Conservation (phyloP, 2,329 filamentous ascomycete species). For the Tolypocladium ophioglossoides region DNA sequence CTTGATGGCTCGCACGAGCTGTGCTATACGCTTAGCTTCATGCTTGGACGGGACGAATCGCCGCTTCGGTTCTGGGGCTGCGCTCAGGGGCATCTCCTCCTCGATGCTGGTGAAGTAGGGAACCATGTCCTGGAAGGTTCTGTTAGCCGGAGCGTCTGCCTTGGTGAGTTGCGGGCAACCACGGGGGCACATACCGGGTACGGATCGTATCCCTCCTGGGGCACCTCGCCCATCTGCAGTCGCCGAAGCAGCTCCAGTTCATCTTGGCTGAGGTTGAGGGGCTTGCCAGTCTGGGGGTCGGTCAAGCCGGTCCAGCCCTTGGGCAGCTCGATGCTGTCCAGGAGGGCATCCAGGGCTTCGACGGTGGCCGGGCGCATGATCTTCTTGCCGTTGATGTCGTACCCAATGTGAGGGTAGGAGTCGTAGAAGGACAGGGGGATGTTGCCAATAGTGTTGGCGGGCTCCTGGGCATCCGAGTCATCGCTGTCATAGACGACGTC, state of each 20-base stretch:
- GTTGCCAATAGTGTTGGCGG: conserved; percentile 85
- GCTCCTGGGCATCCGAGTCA: conserved; percentile 72
- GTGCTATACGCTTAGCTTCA: conserved; percentile 92
- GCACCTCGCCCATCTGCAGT: conserved; percentile 79
- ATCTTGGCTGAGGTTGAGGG: conserved; percentile 74
- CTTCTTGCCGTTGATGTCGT: conserved; percentile 97
- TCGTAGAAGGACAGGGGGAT: conserved; percentile 95
- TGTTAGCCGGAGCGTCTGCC: background rate
- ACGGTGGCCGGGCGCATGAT: conserved; percentile 94
- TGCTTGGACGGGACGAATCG: conserved; percentile 95
- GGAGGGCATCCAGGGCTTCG: conserved; percentile 80
- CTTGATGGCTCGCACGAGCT: conserved; percentile 89
- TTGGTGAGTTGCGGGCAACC: background rate
- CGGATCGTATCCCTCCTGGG: conserved; percentile 81
- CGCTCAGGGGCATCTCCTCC: conserved; percentile 90
- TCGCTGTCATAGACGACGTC: conserved; percentile 94
- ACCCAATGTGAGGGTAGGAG: conserved; percentile 94
- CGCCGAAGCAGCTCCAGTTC: conserved; percentile 82
- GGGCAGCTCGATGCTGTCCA: conserved; percentile 93
- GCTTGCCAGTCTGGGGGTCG: conserved; percentile 88
- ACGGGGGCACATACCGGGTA: conserved; percentile 55
- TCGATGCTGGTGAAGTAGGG: conserved; percentile 88
- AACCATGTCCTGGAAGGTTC: conserved; percentile 55
- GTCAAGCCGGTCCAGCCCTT: conserved; percentile 96
- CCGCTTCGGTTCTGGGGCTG: conserved; percentile 90